Conservation (phyloP, 441 rosid species). For the Populus hybrid region DNA sequence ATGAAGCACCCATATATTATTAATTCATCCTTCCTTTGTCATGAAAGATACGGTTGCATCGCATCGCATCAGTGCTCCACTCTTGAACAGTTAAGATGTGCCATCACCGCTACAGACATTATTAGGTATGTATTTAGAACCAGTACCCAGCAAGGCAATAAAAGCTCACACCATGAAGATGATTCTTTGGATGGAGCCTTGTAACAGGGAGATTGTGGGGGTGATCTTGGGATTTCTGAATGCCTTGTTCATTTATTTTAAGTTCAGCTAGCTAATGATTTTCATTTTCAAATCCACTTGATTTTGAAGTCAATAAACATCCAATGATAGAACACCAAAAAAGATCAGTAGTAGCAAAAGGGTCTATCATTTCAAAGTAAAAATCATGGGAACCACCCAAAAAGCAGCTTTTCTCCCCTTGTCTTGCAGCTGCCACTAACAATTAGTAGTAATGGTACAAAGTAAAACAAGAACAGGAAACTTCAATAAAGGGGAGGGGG, state of each 20-base stretch:
- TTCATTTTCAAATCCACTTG: constrained; percentile 1
- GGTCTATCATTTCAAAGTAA: constrained; percentile 6
- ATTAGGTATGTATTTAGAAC: neutral
- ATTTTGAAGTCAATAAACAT: neutral
- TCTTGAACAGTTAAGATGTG: neutral
- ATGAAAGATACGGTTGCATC: neutral
- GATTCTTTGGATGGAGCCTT: neutral
- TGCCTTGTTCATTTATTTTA: neutral
- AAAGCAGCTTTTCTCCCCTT: constrained; percentile 18
- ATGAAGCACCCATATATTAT: neutral
- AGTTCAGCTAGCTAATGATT: neutral
- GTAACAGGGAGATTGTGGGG: neutral
- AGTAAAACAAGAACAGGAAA: neutral
- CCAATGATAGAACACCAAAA: neutral
- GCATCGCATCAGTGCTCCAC: neutral
- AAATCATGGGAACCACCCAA: constrained; percentile 16
- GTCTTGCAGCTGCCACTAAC: constrained; percentile 6
- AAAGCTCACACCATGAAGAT: neutral
- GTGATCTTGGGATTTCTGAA: neutral
- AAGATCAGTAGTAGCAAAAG: neutral
- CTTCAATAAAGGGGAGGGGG: neutral
- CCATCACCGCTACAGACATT: too few relatives aligned
- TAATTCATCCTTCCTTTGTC: neutral
- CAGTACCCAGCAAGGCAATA: neutral
- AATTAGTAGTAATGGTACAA: neutral